Evolutionary conservation across 306 rosid genomes (phyloP).

Genomic region (Leucaena leucocephala): DNA sequence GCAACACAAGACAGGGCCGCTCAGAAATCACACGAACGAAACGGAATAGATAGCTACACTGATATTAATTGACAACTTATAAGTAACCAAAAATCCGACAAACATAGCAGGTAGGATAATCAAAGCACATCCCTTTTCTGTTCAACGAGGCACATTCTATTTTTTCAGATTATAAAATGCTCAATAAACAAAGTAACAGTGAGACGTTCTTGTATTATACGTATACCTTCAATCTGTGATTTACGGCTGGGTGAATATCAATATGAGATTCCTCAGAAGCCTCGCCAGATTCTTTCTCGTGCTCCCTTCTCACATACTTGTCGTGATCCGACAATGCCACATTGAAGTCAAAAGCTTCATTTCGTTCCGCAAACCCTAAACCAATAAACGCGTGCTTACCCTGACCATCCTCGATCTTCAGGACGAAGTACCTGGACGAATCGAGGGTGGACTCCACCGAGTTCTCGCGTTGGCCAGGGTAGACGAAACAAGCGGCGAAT

Average conservation of each 20-base stretch:
- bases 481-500: slow-evolving; percentile 91
- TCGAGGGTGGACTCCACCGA: slow-evolving; percentile 92
- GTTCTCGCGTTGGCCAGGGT: slow-evolving; percentile 84
- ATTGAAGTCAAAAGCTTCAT: slow-evolving; percentile 97
- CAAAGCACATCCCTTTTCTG: neutral
- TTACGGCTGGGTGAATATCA: slow-evolving; percentile 91
- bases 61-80: neutral
- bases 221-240: slow-evolving; percentile 87
- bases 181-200: neutral
- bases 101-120: neutral
- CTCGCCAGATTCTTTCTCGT: slow-evolving; percentile 70
- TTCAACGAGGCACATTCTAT: no score
- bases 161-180: neutral
- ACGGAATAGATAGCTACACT: neutral
- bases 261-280: slow-evolving; percentile 67
- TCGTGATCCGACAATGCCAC: slow-evolving; percentile 98
- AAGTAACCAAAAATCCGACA: neutral
- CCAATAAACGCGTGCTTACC: slow-evolving; percentile 98
- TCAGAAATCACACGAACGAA: neutral
- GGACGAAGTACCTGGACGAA: slow-evolving; percentile 93
- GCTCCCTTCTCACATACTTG: slow-evolving; percentile 80
- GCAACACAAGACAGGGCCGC: neutral
- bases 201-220: neutral
- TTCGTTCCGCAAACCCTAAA: slow-evolving; percentile 84
- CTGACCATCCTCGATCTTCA: slow-evolving; percentile 92